A percentile compares a stretch with the other conserved stretches of the same genome.
These are phyloP conservation scores for Coemansia sp. DNA, from an alignment of 192 early-diverging fungal genomes.

Conservation along the genomic window DNA sequence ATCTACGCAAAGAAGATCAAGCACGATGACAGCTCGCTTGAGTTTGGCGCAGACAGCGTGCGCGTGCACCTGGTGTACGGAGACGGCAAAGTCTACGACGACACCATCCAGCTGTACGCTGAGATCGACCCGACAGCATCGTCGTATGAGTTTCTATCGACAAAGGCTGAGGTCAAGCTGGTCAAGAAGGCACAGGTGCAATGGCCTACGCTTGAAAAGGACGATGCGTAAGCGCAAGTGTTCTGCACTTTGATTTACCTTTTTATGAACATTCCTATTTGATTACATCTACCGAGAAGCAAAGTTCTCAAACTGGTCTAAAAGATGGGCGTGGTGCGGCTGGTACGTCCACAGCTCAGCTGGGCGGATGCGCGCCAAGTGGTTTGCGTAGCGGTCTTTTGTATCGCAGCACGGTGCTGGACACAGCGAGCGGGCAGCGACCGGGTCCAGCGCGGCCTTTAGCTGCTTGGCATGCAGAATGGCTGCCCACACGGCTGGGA, in stretches of 20 bases:
- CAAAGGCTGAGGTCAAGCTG: slow-evolving; percentile 76
- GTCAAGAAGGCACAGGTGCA: slow-evolving; percentile 59
- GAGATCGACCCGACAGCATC: slow-evolving; percentile 69
- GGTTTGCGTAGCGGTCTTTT: slow-evolving; percentile 24
- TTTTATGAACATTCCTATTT: background rate
- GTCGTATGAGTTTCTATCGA: slow-evolving; percentile 66
- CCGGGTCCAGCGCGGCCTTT: slow-evolving; percentile 11
- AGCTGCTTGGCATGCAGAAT: slow-evolving; percentile 34
- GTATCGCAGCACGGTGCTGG: slow-evolving; percentile 37
- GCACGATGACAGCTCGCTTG: slow-evolving; percentile 66
- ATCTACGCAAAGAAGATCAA: slow-evolving; percentile 93
- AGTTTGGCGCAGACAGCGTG: slow-evolving; percentile 64
- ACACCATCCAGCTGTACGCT: slow-evolving; percentile 67
- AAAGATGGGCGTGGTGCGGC: slow-evolving; percentile 45
- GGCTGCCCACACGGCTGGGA: slow-evolving; percentile 23
- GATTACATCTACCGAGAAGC: slow-evolving; percentile 13
- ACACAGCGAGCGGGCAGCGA: slow-evolving; percentile 15
- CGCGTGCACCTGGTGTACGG: slow-evolving; percentile 76
- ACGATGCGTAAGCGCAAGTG: background rate
- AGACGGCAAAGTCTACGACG: slow-evolving; percentile 72
- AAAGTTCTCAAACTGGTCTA: slow-evolving; percentile 42
- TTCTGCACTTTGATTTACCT: too few relatives aligned
- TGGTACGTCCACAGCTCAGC: slow-evolving; percentile 53
- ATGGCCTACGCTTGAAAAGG: slow-evolving; percentile 37
- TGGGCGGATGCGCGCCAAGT: slow-evolving; percentile 32